Evolutionary conservation across 768 basidiomycete genomes (phyloP), one percentile per base, ranked within the genome.

Genomic region (Fomitopsis pulvina): DNA sequence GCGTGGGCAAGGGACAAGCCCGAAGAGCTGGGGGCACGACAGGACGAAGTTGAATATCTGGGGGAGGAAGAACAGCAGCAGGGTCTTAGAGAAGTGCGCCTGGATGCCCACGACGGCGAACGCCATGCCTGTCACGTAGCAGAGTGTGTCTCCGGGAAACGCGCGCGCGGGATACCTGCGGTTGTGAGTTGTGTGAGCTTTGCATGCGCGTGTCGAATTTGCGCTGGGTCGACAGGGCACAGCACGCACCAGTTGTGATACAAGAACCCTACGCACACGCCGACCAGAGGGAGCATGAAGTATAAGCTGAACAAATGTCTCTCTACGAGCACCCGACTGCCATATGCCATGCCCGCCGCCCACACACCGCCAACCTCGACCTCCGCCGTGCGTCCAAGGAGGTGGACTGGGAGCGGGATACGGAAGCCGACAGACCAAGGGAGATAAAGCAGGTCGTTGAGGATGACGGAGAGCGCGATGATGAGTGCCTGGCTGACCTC

Each of bases 111-210:
- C 93, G 8, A 96, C 94, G 0, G 96, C 87, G 64, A 99, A 98
- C 3, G 96, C 92, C 96, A 99, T 99, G 52, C 96, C 96, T 0
- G 92, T 82, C 34, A 97, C 83, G 70, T 99, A 99, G 67, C 96
- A 99, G 26, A 99, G 76, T 3, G 96, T 99, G 65, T 99, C 96
- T 2, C 96, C 96, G 0, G 93, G 89, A 63, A 98, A 99, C 0
- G 80, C 92, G 20, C 87, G 78, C 9, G 96, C 93, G 5, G 96
- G 96, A 64, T 95, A 98, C 93, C 95, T 97, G 60, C 9, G 34
- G 12, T 30, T 29, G 29, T 20, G 28, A 9, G 30, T 32, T 34
- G 29, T 21, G 28, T 12, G 27, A 18, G 5, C 27, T 44, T 45
- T 41, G 22, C 42, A 34, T 50, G 52, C 34, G 51, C n/a, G n/a